A percentile compares a stretch with the other conserved stretches of the same genome.
These are phyloP conservation scores for Rhododendron griersonianum DNA, from an alignment of 148 eudicot genomes.

Conservation along the genomic window DNA sequence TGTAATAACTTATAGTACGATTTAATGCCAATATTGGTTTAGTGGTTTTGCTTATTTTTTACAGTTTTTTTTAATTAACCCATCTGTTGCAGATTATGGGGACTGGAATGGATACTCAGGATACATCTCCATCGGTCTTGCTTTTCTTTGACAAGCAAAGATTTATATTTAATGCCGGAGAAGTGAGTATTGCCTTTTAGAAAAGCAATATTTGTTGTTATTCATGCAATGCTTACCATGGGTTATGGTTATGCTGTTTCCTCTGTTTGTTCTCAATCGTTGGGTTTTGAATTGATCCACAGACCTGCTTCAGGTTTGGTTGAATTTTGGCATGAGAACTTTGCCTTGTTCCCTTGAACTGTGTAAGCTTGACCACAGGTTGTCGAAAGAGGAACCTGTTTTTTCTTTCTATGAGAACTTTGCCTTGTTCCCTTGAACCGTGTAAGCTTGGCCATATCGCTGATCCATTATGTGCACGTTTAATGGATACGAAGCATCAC, in stretches of 20 bases:
- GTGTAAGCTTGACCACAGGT: background rate
- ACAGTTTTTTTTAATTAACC: background rate
- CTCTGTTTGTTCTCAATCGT: background rate
- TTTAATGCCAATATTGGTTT: background rate
- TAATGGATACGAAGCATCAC: background rate
- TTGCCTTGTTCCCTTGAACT: background rate
- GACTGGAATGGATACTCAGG: slow-evolving; percentile 98
- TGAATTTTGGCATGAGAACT: background rate
- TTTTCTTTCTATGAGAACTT: too few relatives aligned
- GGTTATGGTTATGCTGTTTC: background rate
- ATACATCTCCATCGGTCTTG: slow-evolving; percentile 82
- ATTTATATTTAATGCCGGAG: slow-evolving; percentile 96
- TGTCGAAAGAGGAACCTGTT: background rate
- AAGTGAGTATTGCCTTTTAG: slow-evolving; percentile 42
- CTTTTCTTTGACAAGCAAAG: slow-evolving; percentile 92
- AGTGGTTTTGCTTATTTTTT: background rate
- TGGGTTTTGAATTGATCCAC: background rate
- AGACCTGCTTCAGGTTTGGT: background rate
- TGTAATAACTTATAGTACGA: background rate
- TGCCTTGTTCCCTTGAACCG: too few relatives aligned
- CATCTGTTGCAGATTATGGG: slow-evolving; percentile 61
- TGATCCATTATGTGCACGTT: background rate
- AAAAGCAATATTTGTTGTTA: background rate
- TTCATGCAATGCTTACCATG: background rate
- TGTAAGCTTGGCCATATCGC: background rate